phyloP scores from a whole-genome alignment of 139 green algal genomes.

The Closterium sp. region DNA sequence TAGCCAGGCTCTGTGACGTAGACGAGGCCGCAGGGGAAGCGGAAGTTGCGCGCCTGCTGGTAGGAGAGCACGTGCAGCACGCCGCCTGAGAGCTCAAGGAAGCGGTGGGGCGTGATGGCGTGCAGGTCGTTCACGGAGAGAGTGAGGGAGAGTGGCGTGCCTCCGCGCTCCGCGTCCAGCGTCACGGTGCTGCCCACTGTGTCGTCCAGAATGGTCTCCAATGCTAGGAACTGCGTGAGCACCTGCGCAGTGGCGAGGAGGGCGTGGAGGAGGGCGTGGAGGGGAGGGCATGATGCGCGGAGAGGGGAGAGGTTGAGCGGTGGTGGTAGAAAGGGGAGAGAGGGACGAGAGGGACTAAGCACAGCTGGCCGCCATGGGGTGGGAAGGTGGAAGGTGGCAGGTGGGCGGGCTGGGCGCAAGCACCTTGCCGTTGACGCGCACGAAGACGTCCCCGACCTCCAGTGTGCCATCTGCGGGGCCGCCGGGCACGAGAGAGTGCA shows the following conservation, averaged over 20 bases:
- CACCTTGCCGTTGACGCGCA: constrained; percentile 55
- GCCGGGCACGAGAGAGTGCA: not conserved
- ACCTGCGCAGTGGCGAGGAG: constrained; percentile 51
- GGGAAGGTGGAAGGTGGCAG: too few relatives aligned
- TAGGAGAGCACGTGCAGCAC: constrained; percentile 81
- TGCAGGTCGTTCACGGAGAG: constrained; percentile 72
- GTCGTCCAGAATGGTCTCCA: constrained; percentile 79
- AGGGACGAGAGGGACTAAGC: too few relatives aligned
- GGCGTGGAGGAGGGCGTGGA: too few relatives aligned
- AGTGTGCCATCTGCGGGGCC: not conserved
- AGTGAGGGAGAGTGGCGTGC: constrained; percentile 49
- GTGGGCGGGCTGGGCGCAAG: too few relatives aligned
- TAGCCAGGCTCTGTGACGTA: constrained; percentile 81
- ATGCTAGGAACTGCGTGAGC: constrained; percentile 73
- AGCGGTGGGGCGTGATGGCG: constrained; percentile 46
- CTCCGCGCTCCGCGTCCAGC: constrained; percentile 66
- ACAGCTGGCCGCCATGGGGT: too few relatives aligned
- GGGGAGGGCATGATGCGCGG: not conserved
- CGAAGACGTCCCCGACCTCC: constrained; percentile 42
- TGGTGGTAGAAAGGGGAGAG: too few relatives aligned
- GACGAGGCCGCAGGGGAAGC: constrained; percentile 59
- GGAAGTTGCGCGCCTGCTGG: constrained; percentile 80
- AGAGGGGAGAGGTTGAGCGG: too few relatives aligned
- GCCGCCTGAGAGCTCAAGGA: constrained; percentile 78
- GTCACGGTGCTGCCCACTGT: constrained; percentile 53